Conservation (phyloP, 2,329 filamentous ascomycete species). For the Alternaria alternata region DNA sequence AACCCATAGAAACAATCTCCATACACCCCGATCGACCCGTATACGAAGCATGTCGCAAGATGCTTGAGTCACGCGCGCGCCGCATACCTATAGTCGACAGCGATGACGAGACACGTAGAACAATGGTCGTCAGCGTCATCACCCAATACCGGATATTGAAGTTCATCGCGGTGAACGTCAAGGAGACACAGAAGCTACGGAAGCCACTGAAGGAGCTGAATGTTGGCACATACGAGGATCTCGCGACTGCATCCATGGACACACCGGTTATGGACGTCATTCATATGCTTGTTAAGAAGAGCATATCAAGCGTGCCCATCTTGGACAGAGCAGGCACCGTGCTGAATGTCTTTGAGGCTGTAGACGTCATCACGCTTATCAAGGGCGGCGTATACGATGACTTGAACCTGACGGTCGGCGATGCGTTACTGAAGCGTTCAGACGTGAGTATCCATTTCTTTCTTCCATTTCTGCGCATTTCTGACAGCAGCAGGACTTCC, state of each 20-base stretch:
- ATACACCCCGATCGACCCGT: constrained; percentile 89
- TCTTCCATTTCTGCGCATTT: not conserved
- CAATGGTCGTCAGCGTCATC: constrained; percentile 95
- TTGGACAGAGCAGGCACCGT: constrained; percentile 79
- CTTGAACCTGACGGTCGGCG: constrained; percentile 82
- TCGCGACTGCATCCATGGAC: constrained; percentile 86
- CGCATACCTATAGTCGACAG: constrained; percentile 93
- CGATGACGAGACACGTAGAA: constrained; percentile 90
- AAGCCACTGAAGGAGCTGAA: constrained; percentile 86
- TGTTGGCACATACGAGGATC: constrained; percentile 81
- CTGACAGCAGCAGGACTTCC: constrained; percentile 73
- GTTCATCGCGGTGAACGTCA: constrained; percentile 95
- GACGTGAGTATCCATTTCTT: constrained; percentile 61
- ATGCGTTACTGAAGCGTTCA: constrained; percentile 84
- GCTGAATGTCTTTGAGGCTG: constrained; percentile 96
- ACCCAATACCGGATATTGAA: constrained; percentile 99
- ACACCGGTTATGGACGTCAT: constrained; percentile 94
- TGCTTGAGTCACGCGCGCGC: constrained; percentile 91
- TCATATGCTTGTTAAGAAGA: constrained; percentile 88
- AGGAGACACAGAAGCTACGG: constrained; percentile 85
- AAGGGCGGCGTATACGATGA: constrained; percentile 94
- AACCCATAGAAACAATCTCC: constrained; percentile 93
- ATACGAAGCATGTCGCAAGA: constrained; percentile 93
- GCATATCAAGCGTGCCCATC: constrained; percentile 94
- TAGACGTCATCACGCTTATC: constrained; percentile 96